phyloP scores from a whole-genome alignment of 2,329 filamentous ascomycete species.

The Ophiocordyceps polyrhachis-furcata region DNA sequence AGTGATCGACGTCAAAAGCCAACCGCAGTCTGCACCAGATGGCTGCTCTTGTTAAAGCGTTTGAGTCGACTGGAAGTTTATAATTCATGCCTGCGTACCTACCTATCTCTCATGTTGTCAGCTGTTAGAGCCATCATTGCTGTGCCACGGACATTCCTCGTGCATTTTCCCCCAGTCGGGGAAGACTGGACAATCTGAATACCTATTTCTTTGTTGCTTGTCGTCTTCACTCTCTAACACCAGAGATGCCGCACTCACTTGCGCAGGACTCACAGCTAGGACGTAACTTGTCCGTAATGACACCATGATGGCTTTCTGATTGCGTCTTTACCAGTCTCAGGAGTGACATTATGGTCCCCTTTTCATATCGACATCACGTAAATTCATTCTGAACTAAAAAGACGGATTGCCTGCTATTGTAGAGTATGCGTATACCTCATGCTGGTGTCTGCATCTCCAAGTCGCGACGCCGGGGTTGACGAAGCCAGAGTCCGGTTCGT shows the following conservation, averaged over 20 bases:
- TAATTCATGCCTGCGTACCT: background rate
- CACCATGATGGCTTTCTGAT: no score
- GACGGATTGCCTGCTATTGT: background rate
- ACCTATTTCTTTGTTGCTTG: background rate
- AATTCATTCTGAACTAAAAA: no score
- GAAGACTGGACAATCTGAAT: background rate
- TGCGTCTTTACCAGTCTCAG: no score
- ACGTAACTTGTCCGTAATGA: no score
- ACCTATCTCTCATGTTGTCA: background rate
- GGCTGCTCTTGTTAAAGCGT: conserved; percentile 33
- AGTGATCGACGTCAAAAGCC: conserved; percentile 90
- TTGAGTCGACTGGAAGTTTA: background rate
- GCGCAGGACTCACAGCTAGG: no score
- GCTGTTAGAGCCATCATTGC: background rate
- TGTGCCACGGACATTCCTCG: background rate
- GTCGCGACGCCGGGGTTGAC: background rate
- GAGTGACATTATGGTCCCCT: no score
- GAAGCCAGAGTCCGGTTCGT: background rate
- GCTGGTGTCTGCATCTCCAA: background rate
- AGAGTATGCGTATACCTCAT: background rate
- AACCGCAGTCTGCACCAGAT: conserved; percentile 49
- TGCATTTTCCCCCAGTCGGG: background rate
- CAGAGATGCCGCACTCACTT: no score
- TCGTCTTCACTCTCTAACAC: background rate
- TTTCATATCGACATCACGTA: no score